Evolutionary conservation across 108 stramenopile species (phyloP).

Genomic region (Pseudonitzschia pungens): DNA sequence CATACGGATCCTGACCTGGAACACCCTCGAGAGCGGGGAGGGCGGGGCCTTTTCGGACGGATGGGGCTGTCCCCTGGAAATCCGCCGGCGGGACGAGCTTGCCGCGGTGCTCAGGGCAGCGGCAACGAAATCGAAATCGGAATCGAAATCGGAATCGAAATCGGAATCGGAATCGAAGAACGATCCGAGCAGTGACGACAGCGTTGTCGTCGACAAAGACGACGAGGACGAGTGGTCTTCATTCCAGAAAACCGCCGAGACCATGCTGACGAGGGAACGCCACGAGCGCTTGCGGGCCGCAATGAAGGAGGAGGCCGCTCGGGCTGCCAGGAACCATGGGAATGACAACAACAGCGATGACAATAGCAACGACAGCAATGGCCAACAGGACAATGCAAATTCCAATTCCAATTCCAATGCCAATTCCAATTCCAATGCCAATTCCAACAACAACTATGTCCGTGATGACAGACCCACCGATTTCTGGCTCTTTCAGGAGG

Average conservation of each 20-base stretch:
- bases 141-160: too few species aligned
- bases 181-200: too few species aligned
- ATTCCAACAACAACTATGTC: not conserved
- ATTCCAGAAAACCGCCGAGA: not conserved
- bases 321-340: too few species aligned
- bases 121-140: too few species aligned
- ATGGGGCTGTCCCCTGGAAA: conserved; percentile 14
- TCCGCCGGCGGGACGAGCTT: not conserved
- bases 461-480: not conserved
- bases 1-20: conserved; percentile 8
- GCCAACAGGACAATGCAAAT: too few species aligned
- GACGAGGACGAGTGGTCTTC: not conserved
- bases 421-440: too few species aligned
- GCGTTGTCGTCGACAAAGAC: too few species aligned
- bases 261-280: not conserved
- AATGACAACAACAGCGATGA: too few species aligned
- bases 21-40: conserved; percentile 5
- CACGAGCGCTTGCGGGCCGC: not conserved
- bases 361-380: not conserved
- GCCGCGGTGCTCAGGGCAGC: not conserved
- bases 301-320: not conserved
- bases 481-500: conserved; percentile 12
- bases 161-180: too few species aligned
- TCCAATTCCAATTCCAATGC: too few species aligned
- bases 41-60: conserved; percentile 2